Evolutionary conservation across 2,329 filamentous ascomycete species (phyloP), one percentile per base, ranked within the genome.

Genomic region (Phoma herbarum): DNA sequence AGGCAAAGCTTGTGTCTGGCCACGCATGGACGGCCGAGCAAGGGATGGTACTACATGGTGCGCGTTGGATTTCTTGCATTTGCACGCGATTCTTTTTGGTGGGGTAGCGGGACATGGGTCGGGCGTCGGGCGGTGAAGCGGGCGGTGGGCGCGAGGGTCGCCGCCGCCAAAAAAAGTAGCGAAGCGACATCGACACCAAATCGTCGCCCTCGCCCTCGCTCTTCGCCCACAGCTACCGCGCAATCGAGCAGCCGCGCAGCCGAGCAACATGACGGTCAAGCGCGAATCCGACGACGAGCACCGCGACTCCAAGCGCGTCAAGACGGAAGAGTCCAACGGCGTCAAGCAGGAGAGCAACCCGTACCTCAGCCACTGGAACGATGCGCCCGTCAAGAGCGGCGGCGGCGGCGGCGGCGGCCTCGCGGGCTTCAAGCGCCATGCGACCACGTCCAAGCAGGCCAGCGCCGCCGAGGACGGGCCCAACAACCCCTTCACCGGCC

Each of bases 341-440:
- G 28, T 66, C 57, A 68, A 65, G 61, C 79, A 85, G 52, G 79
- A 80, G 58, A 73, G 85, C 75, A 98, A 98, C 76, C 92, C 91
- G 1, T 98, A 99, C 81, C 87, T 99, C 62, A 91, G 93, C 56
- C 95, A 99, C 79, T 90, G 90, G 87, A 88, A 94, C 78, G 84
- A 89, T 63, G 80, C 85, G 61, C 53, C 65, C 63, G 77, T 65
- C 72, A 72, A 70, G 64, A 72, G 67, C 69, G 68, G 62, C 60
- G 41, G 61, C 44, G 59, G 52, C 20, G 72, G 67, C 69, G 68
- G 62, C 60, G 41, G 61, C 44, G 59, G 52, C 20, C 72, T 96
- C 56, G 82, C 84, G 41, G 82, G 84, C 59, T 88, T 97, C 79
- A 87, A 85, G 77, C 88, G 91, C 65, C 93, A 96, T 77, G 80